Percentiles rank a stretch among this genome's conserved stretches.
These are phyloP conservation scores for Vitis hybrid DNA, from an alignment of 177 flowering plant genomes.

Conservation along the genomic window DNA sequence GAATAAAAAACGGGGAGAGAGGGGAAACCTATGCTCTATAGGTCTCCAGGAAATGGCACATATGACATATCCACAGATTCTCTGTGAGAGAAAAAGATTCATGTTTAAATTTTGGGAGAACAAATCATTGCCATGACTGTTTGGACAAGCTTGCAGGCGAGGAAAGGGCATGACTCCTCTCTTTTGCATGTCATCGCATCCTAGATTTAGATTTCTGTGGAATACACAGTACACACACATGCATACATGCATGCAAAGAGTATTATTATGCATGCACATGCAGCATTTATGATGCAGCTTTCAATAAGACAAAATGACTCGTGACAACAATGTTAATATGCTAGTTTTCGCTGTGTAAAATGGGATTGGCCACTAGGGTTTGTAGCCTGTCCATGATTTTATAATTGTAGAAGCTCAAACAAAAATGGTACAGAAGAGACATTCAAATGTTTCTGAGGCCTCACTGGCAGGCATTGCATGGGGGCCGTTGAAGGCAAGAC, in stretches of 20 bases:
- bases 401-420: neutral
- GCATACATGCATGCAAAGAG: neutral
- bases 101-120: constrained; percentile 7
- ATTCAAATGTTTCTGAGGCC: constrained; percentile 19
- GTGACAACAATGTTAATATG: neutral
- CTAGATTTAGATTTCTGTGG: too few relatives aligned
- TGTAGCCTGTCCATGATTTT: neutral
- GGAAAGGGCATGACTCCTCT: neutral
- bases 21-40: neutral
- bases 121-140: neutral
- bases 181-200: neutral
- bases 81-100: constrained; percentile 8
- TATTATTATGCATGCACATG: neutral
- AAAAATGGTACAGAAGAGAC: constrained; percentile 9
- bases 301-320: neutral
- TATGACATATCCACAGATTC: constrained; percentile 37
- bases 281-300: neutral
- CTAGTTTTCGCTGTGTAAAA: neutral
- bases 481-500: constrained; percentile 33
- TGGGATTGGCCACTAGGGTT: neutral
- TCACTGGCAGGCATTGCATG: constrained; percentile 17
- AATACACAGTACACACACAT: neutral
- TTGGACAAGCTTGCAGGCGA: neutral
- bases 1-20: constrained; percentile 7
- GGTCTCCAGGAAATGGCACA: constrained; percentile 22